Conservation (phyloP, 2,329 filamentous ascomycete species). For the Lachnellula cervina region DNA sequence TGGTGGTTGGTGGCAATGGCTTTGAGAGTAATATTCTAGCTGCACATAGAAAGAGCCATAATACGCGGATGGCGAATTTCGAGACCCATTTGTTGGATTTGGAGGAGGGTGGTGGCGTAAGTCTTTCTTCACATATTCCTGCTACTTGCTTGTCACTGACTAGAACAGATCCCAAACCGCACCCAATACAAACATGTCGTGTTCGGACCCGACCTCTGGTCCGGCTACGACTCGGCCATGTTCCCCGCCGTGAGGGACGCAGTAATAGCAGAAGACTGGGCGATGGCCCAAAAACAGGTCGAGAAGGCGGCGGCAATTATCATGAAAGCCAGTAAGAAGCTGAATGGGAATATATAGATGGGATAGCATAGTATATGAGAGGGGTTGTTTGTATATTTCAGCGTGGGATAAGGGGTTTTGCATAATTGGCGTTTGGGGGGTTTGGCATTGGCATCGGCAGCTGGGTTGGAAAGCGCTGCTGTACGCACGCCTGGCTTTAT, state of each 20-base stretch:
- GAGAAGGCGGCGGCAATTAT: constrained; percentile 68
- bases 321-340: constrained; percentile 45
- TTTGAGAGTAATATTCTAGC: constrained; percentile 70
- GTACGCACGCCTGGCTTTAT: no score
- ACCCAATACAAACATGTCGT: constrained; percentile 93
- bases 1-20: constrained; percentile 65
- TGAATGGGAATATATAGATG: constrained; percentile 21
- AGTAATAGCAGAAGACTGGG: constrained; percentile 67
- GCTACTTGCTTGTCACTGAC: constrained; percentile 11
- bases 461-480: no score
- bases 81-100: constrained; percentile 80
- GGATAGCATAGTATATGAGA: no score
- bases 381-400: no score
- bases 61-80: constrained; percentile 72
- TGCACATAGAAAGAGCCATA: constrained; percentile 67
- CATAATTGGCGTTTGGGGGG: no score
- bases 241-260: constrained; percentile 86
- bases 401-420: no score
- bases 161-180: constrained; percentile 66
- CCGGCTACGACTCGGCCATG: constrained; percentile 59
- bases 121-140: constrained; percentile 34
- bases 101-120: constrained; percentile 65
- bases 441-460: no score
- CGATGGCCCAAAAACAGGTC: constrained; percentile 60
- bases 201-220: constrained; percentile 78